A percentile compares a stretch with the other conserved stretches of the same genome.
These are phyloP conservation scores for Aspergillus sergii DNA, from an alignment of 2,329 filamentous ascomycete genomes.

Conservation along the genomic window DNA sequence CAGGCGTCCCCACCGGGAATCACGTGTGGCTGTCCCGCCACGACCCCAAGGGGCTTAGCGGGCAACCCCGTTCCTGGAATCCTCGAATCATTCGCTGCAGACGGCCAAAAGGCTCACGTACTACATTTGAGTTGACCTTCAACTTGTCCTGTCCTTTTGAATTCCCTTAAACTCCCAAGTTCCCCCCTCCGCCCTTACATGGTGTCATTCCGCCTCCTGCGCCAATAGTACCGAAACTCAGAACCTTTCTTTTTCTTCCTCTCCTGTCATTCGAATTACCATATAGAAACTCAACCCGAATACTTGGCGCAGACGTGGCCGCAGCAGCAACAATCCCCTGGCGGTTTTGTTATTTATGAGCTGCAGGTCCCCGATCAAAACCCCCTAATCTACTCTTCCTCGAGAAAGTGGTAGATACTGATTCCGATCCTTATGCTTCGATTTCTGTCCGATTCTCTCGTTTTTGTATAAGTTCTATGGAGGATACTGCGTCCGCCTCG, in stretches of 20 bases:
- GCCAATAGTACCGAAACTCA: neutral
- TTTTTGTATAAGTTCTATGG: slow-evolving; percentile 6
- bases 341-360: neutral
- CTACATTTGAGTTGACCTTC: neutral
- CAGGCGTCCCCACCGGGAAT: neutral
- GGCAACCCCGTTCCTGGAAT: neutral
- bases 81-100: slow-evolving; percentile 3
- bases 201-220: slow-evolving; percentile 1
- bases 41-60: slow-evolving; percentile 1
- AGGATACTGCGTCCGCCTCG: slow-evolving; percentile 1
- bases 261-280: slow-evolving; percentile 1
- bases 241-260: slow-evolving; percentile 1
- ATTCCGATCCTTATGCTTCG: neutral
- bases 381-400: neutral
- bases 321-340: neutral
- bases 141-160: slow-evolving; percentile 2
- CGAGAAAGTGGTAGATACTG: neutral
- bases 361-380: slow-evolving; percentile 5
- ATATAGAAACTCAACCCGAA: slow-evolving; percentile 1
- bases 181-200: neutral
- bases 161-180: neutral
- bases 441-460: neutral
- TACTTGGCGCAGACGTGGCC: slow-evolving; percentile 8
- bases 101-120: neutral
- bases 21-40: slow-evolving; percentile 4